Conservation (phyloP, 83 land plant species). For the Thuja plicata region DNA sequence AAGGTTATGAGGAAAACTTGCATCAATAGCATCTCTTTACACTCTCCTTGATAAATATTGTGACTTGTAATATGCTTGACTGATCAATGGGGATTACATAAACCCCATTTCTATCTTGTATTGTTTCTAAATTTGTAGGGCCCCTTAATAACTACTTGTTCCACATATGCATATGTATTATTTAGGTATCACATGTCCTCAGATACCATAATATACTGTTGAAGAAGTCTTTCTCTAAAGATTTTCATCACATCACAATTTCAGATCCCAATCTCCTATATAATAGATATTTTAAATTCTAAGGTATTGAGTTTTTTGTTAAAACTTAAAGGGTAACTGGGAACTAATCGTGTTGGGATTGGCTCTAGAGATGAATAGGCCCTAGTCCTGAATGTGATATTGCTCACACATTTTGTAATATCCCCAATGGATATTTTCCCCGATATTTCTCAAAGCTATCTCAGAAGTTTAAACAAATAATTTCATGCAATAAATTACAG, state of each 20-base stretch:
- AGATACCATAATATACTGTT: background rate
- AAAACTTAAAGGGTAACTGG: too few relatives aligned
- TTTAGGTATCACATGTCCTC: background rate
- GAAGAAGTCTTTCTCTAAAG: background rate
- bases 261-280: background rate
- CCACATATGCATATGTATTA: background rate
- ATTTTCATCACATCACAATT: background rate
- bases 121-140: background rate
- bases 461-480: too few relatives aligned
- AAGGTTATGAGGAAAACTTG: background rate
- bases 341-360: too few relatives aligned
- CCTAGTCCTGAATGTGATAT: too few relatives aligned
- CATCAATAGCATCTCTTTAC: background rate
- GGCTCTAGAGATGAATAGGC: too few relatives aligned
- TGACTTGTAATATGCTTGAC: background rate
- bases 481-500: too few relatives aligned
- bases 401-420: too few relatives aligned
- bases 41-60: background rate
- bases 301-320: background rate
- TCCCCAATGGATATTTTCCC: too few relatives aligned
- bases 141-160: background rate
- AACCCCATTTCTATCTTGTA: background rate
- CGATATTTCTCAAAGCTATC: too few relatives aligned
- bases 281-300: too few relatives aligned
- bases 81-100: background rate